Evolutionary conservation across 2,329 filamentous ascomycete species (phyloP).

Genomic region (Raffaelea arxii): DNA sequence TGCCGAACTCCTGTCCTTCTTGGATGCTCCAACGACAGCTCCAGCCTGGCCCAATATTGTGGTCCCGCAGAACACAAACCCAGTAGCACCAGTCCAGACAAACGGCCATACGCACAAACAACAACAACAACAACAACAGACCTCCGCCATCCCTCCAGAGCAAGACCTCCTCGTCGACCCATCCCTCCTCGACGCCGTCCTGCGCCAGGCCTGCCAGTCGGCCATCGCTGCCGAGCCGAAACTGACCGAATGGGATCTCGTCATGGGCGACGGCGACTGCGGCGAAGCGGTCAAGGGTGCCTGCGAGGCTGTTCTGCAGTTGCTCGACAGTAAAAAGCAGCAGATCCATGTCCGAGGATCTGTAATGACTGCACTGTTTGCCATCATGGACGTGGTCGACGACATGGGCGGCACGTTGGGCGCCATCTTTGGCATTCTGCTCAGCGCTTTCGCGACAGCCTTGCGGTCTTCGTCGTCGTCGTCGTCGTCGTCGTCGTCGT

Average conservation of each 20-base stretch:
- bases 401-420: slow-evolving; percentile 53
- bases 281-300: slow-evolving; percentile 1
- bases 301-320: slow-evolving; percentile 34
- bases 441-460: slow-evolving; percentile 68
- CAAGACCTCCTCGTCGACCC: background rate
- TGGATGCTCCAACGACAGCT: slow-evolving; percentile 60
- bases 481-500: slow-evolving; percentile 22
- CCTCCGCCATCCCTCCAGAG: background rate
- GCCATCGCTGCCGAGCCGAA: slow-evolving; percentile 50
- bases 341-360: slow-evolving; percentile 45
- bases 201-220: background rate
- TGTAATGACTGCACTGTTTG: slow-evolving; percentile 40
- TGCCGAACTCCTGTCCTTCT: slow-evolving; percentile 52
- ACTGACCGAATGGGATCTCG: slow-evolving; percentile 63
- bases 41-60: slow-evolving; percentile 60
- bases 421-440: slow-evolving; percentile 65
- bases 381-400: slow-evolving; percentile 44
- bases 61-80: slow-evolving; percentile 38
- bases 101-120: background rate
- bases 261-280: slow-evolving; percentile 85
- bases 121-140: background rate
- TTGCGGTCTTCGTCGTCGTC: slow-evolving; percentile 26
- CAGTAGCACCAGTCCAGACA: slow-evolving; percentile 24
- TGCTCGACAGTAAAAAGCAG: slow-evolving; percentile 31
- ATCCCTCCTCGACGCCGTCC: background rate